Conservation (phyloP, 768 basidiomycete genomes). For the Suillus luteus region DNA sequence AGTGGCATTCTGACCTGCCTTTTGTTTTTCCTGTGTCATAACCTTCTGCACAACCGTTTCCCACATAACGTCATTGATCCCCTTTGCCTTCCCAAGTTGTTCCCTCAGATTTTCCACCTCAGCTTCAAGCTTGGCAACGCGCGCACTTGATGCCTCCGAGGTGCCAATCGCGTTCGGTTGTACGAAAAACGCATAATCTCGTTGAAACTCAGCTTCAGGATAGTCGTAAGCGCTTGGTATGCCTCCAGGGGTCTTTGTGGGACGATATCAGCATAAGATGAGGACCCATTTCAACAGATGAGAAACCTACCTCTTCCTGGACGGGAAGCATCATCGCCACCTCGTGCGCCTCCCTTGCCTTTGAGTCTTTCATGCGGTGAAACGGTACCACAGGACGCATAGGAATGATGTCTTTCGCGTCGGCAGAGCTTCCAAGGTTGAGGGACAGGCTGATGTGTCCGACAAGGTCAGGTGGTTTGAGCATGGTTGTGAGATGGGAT, state of each 20-base stretch:
- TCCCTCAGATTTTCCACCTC: conserved; percentile 68
- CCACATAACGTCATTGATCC: conserved; percentile 96
- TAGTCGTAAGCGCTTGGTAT: conserved; percentile 40
- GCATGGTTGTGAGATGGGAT: conserved; percentile 72
- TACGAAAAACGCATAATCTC: conserved; percentile 69
- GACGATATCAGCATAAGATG: not conserved
- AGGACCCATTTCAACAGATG: not conserved
- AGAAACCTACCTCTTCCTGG: conserved; percentile 41
- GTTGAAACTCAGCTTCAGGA: conserved; percentile 54
- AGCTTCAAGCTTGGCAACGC: conserved; percentile 66
- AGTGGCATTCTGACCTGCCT: conserved; percentile 5
- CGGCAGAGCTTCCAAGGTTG: conserved; percentile 36
- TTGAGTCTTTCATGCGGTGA: conserved; percentile 70
- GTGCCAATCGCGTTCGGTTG: conserved; percentile 37
- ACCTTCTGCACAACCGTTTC: conserved; percentile 73
- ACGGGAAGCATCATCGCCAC: conserved; percentile 61
- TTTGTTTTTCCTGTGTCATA: conserved; percentile 41
- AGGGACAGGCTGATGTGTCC: conserved; percentile 70
- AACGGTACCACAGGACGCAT: conserved; percentile 68
- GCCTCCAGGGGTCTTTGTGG: conserved; percentile 19
- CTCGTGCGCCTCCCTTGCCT: conserved; percentile 69
- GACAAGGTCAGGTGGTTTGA: conserved; percentile 85
- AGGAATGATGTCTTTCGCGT: conserved; percentile 60
- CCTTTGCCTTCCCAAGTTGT: conserved; percentile 81
- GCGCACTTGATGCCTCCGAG: conserved; percentile 36